A percentile compares a stretch with the other conserved stretches of the same genome.
Conservation (phyloP, 2,329 filamentous ascomycete genomes). For the Epicoccum nigrum region DNA sequence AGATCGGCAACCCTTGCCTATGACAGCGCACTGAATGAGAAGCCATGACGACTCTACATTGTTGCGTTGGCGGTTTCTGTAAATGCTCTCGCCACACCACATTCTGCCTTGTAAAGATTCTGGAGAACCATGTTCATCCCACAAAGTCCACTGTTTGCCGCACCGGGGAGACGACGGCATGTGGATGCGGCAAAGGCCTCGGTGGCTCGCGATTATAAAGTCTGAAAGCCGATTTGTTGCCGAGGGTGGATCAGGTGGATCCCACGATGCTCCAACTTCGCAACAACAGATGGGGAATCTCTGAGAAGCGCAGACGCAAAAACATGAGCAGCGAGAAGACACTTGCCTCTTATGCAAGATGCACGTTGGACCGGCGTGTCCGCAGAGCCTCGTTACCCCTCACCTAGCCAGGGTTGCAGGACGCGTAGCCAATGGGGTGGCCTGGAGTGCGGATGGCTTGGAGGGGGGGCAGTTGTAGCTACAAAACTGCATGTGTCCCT, state of each 20-base stretch:
- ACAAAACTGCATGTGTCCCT: slow-evolving; percentile 8
- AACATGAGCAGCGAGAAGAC: neutral
- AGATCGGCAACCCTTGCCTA: too few species aligned
- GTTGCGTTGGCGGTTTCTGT: too few species aligned
- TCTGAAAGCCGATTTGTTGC: slow-evolving; percentile 12
- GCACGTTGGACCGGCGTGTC: neutral
- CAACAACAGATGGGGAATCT: slow-evolving; percentile 1
- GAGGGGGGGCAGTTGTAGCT: slow-evolving; percentile 7
- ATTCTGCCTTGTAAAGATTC: neutral
- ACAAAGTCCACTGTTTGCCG: slow-evolving; percentile 15
- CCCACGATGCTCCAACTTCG: slow-evolving; percentile 4
- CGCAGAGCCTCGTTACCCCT: slow-evolving; percentile 19
- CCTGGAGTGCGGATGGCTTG: slow-evolving; percentile 9
- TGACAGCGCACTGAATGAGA: too few species aligned
- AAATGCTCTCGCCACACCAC: too few species aligned
- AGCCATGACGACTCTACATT: too few species aligned
- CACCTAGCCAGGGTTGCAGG: slow-evolving; percentile 1
- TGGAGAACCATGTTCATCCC: neutral
- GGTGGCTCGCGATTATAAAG: slow-evolving; percentile 8
- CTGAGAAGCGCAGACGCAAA: neutral
- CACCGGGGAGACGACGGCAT: slow-evolving; percentile 14
- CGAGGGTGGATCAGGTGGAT: slow-evolving; percentile 12
- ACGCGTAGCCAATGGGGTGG: slow-evolving; percentile 6
- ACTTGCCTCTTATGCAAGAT: neutral
- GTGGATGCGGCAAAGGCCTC: slow-evolving; percentile 11